These are phyloP conservation scores for Roridomyces roridus DNA, from an alignment of 768 basidiomycete genomes.

Conservation along the genomic window DNA sequence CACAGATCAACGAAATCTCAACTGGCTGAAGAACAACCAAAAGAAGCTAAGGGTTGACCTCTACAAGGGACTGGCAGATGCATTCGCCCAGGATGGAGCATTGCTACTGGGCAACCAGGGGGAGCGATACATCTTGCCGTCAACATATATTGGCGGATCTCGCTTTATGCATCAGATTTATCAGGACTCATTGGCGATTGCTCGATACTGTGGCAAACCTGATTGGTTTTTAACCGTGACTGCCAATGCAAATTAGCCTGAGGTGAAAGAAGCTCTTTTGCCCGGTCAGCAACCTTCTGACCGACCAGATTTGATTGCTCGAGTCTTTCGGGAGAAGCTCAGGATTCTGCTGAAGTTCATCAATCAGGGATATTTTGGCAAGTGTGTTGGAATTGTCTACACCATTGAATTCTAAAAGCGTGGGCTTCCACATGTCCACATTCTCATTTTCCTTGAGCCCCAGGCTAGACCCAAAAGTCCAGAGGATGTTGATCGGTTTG, in stretches of 20 bases:
- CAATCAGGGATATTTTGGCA: background rate
- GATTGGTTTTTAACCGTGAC: constrained; percentile 15
- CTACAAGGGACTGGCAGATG: constrained; percentile 8
- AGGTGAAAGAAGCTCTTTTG: constrained; percentile 5
- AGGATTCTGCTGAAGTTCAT: too few species aligned
- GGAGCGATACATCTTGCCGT: background rate
- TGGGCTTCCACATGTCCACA: too few species aligned
- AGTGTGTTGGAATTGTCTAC: background rate
- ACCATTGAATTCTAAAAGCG: too few species aligned
- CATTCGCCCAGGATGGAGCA: background rate
- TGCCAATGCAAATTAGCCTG: constrained; percentile 9
- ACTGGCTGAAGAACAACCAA: too few species aligned
- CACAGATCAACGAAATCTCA: too few species aligned
- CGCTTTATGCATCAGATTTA: too few species aligned
- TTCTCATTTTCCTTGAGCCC: too few species aligned
- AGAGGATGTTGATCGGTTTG: too few species aligned
- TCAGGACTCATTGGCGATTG: constrained; percentile 1
- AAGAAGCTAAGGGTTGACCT: background rate
- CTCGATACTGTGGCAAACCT: background rate
- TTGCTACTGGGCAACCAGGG: background rate
- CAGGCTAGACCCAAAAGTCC: too few species aligned
- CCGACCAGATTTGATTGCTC: too few species aligned
- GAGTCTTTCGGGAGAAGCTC: too few species aligned
- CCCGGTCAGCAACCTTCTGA: background rate
- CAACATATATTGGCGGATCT: constrained; percentile 12